Base-by-base conservation (phyloP, 352 stramenopile genomes). In the Phytophthora niederhauseri region DNA sequence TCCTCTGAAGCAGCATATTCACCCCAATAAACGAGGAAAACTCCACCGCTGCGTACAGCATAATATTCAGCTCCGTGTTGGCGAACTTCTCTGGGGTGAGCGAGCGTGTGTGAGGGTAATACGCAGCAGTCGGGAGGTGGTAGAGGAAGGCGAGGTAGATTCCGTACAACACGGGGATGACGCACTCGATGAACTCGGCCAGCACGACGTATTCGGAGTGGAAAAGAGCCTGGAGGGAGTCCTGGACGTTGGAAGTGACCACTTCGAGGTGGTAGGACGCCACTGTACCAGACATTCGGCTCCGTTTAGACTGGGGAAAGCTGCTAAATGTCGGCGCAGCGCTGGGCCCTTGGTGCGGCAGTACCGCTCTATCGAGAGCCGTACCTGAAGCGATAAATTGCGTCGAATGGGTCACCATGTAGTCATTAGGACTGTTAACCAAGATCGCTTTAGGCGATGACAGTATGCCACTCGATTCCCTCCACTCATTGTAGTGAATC, bases 121-220 rank as follows among this genome's bases (percentile, higher is more conserved):
- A 67, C 4, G 24, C 34, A 3, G 48, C 55, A 26, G 72, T 78
- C 1, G 68, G 72, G 6, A 76, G 38, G 7, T 80, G 49, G 6
- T 50, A 55, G 11, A 80, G 28, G 6, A 67, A 51, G 0, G 24
- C 46, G 0, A 68, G 36, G 22, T 75, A 82, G 8, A 73, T 19
- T 0, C 48, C 56, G 46, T 74, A 73, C 14, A 80, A 20, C 14
- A 78, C 46, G 14, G 72, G 72, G 22, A 80, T 63, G 14, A 61
- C 20, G 30, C 41, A 69, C 59, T 82, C 69, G 56, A 78, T 59
- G 43, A 72, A 76, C 61, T 82, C 72, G n/a, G 64, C 56, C 20
- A 78, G 58, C 4, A 78, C 62, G 22, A 75, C 28, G 22, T 78
- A 81, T 45, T 80, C 71, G 2, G 56, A 71, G 22, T 80, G 76